A percentile compares a stretch with the other conserved stretches of the same genome.
phyloP scores from a whole-genome alignment of 2,329 filamentous ascomycete genomes.

The Fusarium poae region DNA sequence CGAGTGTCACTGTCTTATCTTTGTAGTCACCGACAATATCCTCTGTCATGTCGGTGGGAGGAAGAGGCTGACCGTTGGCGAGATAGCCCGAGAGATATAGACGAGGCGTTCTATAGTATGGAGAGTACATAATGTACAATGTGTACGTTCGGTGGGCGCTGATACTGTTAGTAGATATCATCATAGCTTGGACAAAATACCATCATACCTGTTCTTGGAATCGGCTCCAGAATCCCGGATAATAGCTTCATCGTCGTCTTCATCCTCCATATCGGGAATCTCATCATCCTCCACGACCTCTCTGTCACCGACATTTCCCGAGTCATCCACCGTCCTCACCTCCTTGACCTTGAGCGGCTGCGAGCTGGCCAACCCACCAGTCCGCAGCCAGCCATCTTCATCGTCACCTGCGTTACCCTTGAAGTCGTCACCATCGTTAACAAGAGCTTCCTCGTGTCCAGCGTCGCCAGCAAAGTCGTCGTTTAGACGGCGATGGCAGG shows the following conservation, averaged over 20 bases:
- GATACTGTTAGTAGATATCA: conserved; percentile 9
- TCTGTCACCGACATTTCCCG: conserved; percentile 84
- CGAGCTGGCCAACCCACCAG: conserved; percentile 81
- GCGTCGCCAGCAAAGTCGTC: conserved; percentile 93
- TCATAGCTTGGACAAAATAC: background rate
- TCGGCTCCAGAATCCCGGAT: conserved; percentile 77
- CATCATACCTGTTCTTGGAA: conserved; percentile 60
- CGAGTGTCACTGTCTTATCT: conserved; percentile 97
- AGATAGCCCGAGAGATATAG: conserved; percentile 94
- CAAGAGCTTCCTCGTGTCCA: conserved; percentile 86
- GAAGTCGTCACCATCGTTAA: conserved; percentile 80
- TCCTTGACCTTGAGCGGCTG: conserved; percentile 83
- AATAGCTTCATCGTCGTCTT: conserved; percentile 96
- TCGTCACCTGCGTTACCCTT: conserved; percentile 64
- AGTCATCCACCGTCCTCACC: conserved; percentile 89
- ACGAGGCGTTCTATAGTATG: conserved; percentile 95
- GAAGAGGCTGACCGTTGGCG: conserved; percentile 81
- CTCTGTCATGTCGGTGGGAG: conserved; percentile 91
- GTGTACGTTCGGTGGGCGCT: conserved; percentile 94
- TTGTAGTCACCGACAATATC: conserved; percentile 97
- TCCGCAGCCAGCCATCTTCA: conserved; percentile 92
- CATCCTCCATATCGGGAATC: conserved; percentile 98
- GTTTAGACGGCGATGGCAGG: conserved; percentile 90
- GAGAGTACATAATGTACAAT: conserved; percentile 97
- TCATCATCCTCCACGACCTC: conserved; percentile 80